These are phyloP conservation scores for Ophiostoma montium DNA, from an alignment of 2,329 filamentous ascomycete genomes.

Conservation along the genomic window DNA sequence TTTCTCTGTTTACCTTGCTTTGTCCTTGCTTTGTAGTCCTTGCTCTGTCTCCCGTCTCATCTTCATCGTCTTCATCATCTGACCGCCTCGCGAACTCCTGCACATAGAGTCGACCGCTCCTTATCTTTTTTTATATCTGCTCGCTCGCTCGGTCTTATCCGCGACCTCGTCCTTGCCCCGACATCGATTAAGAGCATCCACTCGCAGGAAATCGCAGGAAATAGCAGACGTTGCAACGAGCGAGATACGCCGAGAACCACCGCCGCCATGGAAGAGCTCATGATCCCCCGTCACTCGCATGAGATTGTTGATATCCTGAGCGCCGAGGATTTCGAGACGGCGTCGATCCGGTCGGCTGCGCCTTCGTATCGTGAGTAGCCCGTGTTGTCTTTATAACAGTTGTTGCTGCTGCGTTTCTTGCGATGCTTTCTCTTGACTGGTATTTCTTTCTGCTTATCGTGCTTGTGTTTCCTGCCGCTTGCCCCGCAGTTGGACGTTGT, in stretches of 20 bases:
- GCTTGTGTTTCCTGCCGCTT: background rate
- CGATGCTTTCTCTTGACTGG: background rate
- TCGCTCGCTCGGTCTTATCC: background rate
- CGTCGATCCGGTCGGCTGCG: constrained; percentile 52
- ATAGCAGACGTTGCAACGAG: background rate
- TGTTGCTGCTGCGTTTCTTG: background rate
- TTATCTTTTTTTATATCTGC: background rate
- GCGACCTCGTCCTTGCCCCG: background rate
- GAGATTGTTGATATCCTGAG: constrained; percentile 17
- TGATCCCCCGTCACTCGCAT: constrained; percentile 7
- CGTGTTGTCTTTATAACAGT: constrained; percentile 7
- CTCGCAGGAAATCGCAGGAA: background rate
- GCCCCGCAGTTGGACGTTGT: too few species aligned
- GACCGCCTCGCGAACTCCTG: background rate
- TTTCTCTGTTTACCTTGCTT: background rate
- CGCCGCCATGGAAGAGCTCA: constrained; percentile 5
- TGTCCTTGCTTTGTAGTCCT: background rate
- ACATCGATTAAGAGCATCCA: background rate
- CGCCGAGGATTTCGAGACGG: constrained; percentile 49
- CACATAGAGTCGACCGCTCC: background rate
- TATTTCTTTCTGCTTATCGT: too few species aligned
- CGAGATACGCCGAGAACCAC: background rate
- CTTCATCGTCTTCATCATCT: background rate
- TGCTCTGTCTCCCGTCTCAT: background rate
- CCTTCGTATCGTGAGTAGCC: constrained; percentile 46